Base-by-base conservation (phyloP, 257 asterid species). In the Gardenia jasminoides region DNA sequence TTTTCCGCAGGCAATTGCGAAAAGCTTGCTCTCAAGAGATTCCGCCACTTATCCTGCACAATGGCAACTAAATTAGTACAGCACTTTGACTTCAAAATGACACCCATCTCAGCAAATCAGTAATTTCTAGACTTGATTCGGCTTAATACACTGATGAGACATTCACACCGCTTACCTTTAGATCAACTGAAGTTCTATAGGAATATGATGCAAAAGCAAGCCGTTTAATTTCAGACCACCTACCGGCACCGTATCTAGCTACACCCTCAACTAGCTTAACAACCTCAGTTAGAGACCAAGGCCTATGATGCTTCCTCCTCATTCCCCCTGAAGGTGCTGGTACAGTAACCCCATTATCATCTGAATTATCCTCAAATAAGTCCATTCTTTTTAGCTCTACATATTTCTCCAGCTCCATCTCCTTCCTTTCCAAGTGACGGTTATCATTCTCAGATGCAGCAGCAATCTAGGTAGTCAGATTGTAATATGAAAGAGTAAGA, bases 171-270 rank as follows among this genome's bases (percentile, higher is more conserved):
- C 87, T 48, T 70, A 95, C 99, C 97, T 95, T 95, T 48, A 95
- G 89, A 87, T 95, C 99, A 84, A 95, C 99, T 24, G 99, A 91
- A 82, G 99, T 95, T 79, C 99, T 91, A 82, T 93, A 93, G 48
- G 98, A 88, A 87, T 87, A 92, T 43, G 98, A 88, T 11, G 98
- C 93, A 76, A 93, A 95, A 71, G 94, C 91, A 78, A 90, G 82
- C 58, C 97, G 97, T 80, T 93, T 95, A 82, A 95, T 95, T 90
- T 95, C 98, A 68, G 99, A 95, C 99, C 99, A 95, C 88, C 97
- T 88, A 80, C 99, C 99, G 82, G 90, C 95, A 71, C 99, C 99
- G 85, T 88, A 90, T 83, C 88, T 89, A 67, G 97, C 92, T 59
- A 95, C 99, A 80, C 99, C 99, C 30, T 95, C 99, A 75, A 95